These are phyloP conservation scores for Diaporthe ampelina DNA, from an alignment of 2,329 filamentous ascomycete species.

Conservation along the genomic window DNA sequence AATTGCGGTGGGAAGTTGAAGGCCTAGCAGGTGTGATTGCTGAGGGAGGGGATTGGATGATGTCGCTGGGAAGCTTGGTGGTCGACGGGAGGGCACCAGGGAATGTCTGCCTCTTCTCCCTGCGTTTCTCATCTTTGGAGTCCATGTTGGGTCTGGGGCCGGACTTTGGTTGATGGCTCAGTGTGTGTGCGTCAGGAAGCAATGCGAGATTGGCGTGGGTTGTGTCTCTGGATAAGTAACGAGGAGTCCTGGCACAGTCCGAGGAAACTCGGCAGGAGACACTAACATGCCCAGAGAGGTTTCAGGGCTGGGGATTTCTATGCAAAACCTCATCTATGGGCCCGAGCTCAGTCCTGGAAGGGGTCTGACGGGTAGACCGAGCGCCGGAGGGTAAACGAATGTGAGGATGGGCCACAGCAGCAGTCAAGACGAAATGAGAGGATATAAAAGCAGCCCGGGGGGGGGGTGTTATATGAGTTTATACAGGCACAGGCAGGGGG, in stretches of 20 bases:
- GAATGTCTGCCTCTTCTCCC: slow-evolving; percentile 21
- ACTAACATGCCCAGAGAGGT: slow-evolving; percentile 8
- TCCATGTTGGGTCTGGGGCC: not conserved
- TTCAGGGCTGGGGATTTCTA: slow-evolving; percentile 22
- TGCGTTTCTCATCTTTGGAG: slow-evolving; percentile 3
- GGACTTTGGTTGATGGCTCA: too few species aligned
- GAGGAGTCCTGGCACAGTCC: not conserved
- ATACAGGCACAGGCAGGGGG: slow-evolving; percentile 9
- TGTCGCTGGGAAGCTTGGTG: slow-evolving; percentile 27
- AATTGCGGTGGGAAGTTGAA: slow-evolving; percentile 5
- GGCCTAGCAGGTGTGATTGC: not conserved
- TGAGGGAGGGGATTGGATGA: slow-evolving; percentile 2
- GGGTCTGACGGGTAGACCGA: slow-evolving; percentile 20
- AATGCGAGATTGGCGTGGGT: not conserved
- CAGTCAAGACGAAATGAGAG: not conserved
- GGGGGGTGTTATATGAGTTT: not conserved
- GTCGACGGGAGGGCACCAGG: not conserved
- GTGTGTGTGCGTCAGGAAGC: not conserved
- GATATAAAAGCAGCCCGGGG: not conserved
- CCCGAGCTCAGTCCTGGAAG: slow-evolving; percentile 17
- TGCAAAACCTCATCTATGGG: slow-evolving; percentile 14
- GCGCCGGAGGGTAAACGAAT: not conserved
- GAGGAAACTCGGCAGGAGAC: slow-evolving; percentile 7
- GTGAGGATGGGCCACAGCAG: slow-evolving; percentile 22
- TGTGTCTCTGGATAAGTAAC: not conserved